Evolutionary conservation across 2,329 filamentous ascomycete species (phyloP).

Genomic region (Colletotrichum sansevieriae): DNA sequence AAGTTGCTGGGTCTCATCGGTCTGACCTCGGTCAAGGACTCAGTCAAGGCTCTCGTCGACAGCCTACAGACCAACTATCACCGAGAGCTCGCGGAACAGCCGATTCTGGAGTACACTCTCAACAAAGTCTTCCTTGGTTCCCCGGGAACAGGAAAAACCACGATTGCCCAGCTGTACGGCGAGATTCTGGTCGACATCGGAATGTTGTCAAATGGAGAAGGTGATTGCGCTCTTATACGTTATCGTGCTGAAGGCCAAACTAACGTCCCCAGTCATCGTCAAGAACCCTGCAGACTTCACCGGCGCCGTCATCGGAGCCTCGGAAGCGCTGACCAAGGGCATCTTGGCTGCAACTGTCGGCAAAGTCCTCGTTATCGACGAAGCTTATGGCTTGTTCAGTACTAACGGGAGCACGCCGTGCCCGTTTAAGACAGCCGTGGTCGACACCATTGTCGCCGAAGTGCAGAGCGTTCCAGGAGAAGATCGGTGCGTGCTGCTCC

Average conservation of each 20-base stretch:
- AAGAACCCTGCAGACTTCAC: conserved; percentile 84
- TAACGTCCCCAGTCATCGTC: background rate
- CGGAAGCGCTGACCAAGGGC: conserved; percentile 78
- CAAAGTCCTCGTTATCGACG: conserved; percentile 85
- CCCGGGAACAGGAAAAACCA: conserved; percentile 83
- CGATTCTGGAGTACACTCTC: conserved; percentile 69
- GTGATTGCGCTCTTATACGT: conserved; percentile 48
- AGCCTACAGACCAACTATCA: conserved; percentile 74
- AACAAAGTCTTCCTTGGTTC: conserved; percentile 79
- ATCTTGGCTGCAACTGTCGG: conserved; percentile 76
- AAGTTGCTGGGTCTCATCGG: conserved; percentile 71
- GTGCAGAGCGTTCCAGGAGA: conserved; percentile 78
- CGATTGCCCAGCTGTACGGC: conserved; percentile 80
- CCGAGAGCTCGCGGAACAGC: conserved; percentile 73
- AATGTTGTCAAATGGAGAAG: conserved; percentile 75
- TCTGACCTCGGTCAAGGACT: conserved; percentile 71
- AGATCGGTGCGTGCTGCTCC: conserved; percentile 77
- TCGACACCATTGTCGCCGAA: conserved; percentile 81
- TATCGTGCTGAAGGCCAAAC: too few species aligned
- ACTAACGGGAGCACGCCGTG: too few species aligned
- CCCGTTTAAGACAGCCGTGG: conserved; percentile 62
- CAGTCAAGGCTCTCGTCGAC: conserved; percentile 70
- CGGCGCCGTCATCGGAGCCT: conserved; percentile 72
- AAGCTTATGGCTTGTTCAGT: conserved; percentile 70
- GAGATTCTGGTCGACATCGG: conserved; percentile 77